A percentile compares a stretch with the other conserved stretches of the same genome.
Conservation (phyloP, 2,329 filamentous ascomycete genomes). For the Tolypocladium paradoxum region DNA sequence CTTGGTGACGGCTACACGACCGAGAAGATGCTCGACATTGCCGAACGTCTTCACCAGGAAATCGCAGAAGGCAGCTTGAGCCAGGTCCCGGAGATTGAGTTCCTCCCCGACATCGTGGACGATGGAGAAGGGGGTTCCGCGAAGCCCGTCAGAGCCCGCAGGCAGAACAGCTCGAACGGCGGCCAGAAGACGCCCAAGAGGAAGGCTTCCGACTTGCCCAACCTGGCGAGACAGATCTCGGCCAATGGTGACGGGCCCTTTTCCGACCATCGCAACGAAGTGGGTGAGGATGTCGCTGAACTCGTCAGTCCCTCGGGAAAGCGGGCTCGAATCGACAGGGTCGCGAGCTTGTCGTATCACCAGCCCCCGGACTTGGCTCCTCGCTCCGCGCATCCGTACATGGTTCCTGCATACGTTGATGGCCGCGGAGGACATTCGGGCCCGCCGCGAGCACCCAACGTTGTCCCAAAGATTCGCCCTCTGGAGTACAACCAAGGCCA, state of each 20-base stretch:
- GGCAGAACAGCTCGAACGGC: slow-evolving; percentile 8
- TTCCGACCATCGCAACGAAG: not conserved
- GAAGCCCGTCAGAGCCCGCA: slow-evolving; percentile 11
- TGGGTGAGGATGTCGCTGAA: slow-evolving; percentile 4
- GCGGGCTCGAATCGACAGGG: slow-evolving; percentile 9
- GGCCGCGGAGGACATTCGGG: not conserved
- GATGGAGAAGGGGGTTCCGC: slow-evolving; percentile 15
- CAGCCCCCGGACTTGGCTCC: slow-evolving; percentile 1
- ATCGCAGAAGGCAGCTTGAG: slow-evolving; percentile 29
- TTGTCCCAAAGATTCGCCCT: slow-evolving; percentile 13
- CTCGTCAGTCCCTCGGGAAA: slow-evolving; percentile 12
- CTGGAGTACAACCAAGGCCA: slow-evolving; percentile 6
- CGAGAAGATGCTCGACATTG: slow-evolving; percentile 34
- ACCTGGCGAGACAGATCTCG: slow-evolving; percentile 1
- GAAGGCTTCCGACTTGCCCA: slow-evolving; percentile 10
- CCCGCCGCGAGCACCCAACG: slow-evolving; percentile 9
- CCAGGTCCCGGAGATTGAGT: slow-evolving; percentile 48
- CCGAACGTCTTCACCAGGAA: slow-evolving; percentile 32
- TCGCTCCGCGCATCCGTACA: slow-evolving; percentile 1
- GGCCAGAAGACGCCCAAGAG: slow-evolving; percentile 12
- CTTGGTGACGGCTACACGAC: slow-evolving; percentile 38
- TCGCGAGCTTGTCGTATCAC: slow-evolving; percentile 1
- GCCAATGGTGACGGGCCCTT: slow-evolving; percentile 1
- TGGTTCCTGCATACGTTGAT: slow-evolving; percentile 3
- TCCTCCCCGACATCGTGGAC: slow-evolving; percentile 42